Evolutionary conservation across 1,139 yeast genomes (phyloP).

Genomic region (Zhuliangozyma blackwelliae): DNA sequence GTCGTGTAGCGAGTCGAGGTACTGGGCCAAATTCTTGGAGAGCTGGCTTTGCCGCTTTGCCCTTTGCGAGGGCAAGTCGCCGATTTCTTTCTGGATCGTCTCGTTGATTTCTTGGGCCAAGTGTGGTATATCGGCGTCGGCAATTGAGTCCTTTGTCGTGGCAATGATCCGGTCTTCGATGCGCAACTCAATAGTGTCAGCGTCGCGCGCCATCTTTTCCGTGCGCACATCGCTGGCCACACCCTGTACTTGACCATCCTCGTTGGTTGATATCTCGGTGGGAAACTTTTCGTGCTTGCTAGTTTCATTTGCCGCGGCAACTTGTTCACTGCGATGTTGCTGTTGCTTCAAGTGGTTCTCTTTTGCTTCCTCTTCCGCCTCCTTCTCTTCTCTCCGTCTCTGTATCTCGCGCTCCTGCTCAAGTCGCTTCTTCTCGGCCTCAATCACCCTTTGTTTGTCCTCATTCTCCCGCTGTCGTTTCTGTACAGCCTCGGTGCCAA

Average conservation of each 20-base stretch:
- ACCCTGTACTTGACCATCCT: slow-evolving; percentile 6
- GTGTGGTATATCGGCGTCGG: slow-evolving; percentile 7
- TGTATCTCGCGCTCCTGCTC: slow-evolving; percentile 7
- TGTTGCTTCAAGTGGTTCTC: background rate
- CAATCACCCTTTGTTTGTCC: slow-evolving; percentile 5
- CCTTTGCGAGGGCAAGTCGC: slow-evolving; percentile 28
- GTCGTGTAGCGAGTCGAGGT: slow-evolving; percentile 61
- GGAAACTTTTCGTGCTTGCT: slow-evolving; percentile 2
- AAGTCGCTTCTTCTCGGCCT: slow-evolving; percentile 7
- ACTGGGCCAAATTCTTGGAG: slow-evolving; percentile 40
- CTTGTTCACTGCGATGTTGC: background rate
- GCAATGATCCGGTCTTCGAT: slow-evolving; percentile 10
- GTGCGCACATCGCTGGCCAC: slow-evolving; percentile 4
- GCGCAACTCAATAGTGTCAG: no score
- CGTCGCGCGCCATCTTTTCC: slow-evolving; percentile 2
- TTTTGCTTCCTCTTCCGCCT: slow-evolving; percentile 3
- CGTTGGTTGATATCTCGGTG: slow-evolving; percentile 4
- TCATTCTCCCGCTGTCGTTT: slow-evolving; percentile 8
- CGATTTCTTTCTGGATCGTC: slow-evolving; percentile 19
- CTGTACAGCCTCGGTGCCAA: slow-evolving; percentile 13
- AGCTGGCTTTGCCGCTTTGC: slow-evolving; percentile 18
- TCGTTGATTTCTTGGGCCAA: slow-evolving; percentile 14
- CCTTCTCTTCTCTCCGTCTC: slow-evolving; percentile 5
- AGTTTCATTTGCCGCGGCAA: slow-evolving; percentile 4
- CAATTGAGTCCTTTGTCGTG: slow-evolving; percentile 7